A percentile compares a stretch with the other conserved stretches of the same genome.
Conservation (phyloP, 352 stramenopile genomes). For the Globisporangium paddicum region DNA sequence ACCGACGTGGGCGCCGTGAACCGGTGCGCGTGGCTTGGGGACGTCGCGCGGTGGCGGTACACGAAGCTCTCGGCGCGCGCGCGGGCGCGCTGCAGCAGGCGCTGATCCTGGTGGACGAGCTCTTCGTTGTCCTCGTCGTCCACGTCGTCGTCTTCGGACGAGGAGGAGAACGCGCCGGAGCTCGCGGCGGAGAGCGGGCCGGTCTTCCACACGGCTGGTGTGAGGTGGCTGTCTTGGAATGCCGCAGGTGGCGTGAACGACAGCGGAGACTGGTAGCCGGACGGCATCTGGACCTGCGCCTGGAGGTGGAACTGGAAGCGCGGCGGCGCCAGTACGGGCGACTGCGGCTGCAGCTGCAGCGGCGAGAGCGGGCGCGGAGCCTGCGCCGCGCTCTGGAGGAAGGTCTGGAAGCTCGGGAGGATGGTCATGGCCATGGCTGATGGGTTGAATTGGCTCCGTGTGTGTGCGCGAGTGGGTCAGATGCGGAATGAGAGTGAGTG, state of each 20-base stretch:
- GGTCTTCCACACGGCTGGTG: constrained; percentile 7
- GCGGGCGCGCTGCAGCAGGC: constrained; percentile 3
- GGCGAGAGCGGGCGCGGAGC: constrained; percentile 16
- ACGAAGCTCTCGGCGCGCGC: constrained; percentile 4
- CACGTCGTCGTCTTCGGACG: constrained; percentile 27
- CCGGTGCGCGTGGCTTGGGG: constrained; percentile 1
- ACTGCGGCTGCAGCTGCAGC: constrained; percentile 5
- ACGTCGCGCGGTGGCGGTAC: constrained; percentile 2
- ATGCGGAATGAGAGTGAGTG: not conserved
- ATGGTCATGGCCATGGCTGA: constrained; percentile 36
- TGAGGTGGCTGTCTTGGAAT: not conserved
- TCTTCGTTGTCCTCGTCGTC: constrained; percentile 8
- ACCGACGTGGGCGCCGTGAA: not conserved
- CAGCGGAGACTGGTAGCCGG: not conserved
- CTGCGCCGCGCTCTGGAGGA: constrained; percentile 36
- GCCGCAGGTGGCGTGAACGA: not conserved
- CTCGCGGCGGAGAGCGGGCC: not conserved
- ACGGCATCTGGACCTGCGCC: not conserved
- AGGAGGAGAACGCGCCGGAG: constrained; percentile 12
- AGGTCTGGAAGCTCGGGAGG: constrained; percentile 54
- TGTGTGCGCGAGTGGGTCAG: not conserved
- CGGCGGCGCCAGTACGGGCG: not conserved
- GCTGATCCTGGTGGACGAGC: constrained; percentile 4
- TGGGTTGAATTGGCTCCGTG: not conserved
- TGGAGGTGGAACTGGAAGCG: constrained; percentile 3